These are phyloP conservation scores for Pythium oligandrum DNA, from an alignment of 352 stramenopile genomes.

Conservation along the genomic window DNA sequence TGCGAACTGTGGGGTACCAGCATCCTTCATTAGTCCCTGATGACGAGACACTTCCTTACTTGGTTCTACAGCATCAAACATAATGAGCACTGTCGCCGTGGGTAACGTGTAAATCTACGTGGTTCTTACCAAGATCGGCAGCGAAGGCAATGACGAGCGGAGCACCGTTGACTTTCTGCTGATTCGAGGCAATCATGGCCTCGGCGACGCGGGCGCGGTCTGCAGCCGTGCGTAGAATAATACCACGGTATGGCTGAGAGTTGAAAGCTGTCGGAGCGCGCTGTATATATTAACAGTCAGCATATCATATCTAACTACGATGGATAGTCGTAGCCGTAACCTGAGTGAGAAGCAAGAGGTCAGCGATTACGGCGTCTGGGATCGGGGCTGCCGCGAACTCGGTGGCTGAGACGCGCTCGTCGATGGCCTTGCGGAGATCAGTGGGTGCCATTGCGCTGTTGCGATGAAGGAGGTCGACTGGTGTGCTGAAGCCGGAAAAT, in stretches of 20 bases:
- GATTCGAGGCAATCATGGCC: background rate
- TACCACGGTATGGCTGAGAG: conserved; percentile 1
- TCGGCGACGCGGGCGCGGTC: background rate
- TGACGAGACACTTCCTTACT: conserved; percentile 51
- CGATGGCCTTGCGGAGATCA: conserved; percentile 2
- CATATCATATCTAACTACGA: no score
- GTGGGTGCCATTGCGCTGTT: no score
- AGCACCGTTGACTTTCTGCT: conserved; percentile 41
- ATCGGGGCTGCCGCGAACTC: conserved; percentile 40
- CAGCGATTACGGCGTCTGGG: conserved; percentile 45
- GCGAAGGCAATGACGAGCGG: conserved; percentile 66
- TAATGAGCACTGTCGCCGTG: conserved; percentile 15
- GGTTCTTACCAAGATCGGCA: conserved; percentile 53
- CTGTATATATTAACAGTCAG: no score
- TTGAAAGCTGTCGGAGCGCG: conserved; percentile 2
- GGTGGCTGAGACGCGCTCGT: conserved; percentile 15
- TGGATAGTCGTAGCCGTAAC: no score
- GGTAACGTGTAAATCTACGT: conserved; percentile 4
- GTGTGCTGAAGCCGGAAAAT: no score
- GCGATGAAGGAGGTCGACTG: no score
- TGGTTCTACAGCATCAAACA: no score
- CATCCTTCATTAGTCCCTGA: conserved; percentile 46
- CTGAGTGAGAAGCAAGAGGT: conserved; percentile 66
- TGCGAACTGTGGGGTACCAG: no score
- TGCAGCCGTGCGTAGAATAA: background rate